Percentiles rank a stretch among this genome's conserved stretches.
phyloP scores from a whole-genome alignment of 139 green algal species.

The Astrephomene gubernaculifera region DNA sequence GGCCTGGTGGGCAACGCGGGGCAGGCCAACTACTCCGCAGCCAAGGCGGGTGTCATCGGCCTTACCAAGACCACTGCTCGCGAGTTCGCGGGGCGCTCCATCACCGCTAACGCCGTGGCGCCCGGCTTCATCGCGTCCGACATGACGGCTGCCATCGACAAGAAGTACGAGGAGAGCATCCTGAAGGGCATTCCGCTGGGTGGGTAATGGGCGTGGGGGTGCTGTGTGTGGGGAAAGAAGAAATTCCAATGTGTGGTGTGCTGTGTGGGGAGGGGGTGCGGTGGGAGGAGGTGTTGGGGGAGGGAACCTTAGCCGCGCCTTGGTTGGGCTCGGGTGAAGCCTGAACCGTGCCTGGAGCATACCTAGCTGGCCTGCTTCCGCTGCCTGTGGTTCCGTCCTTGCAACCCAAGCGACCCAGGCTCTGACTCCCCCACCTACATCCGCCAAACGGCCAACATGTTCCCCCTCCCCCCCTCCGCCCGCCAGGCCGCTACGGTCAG shows the following conservation, averaged over 20 bases:
- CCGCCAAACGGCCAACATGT: neutral
- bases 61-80: conserved; percentile 89
- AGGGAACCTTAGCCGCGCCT: neutral
- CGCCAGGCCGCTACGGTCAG: conserved; percentile 83
- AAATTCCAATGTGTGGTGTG: too few relatives aligned
- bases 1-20: conserved; percentile 95
- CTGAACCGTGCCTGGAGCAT: too few relatives aligned
- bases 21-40: conserved; percentile 88
- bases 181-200: conserved; percentile 87
- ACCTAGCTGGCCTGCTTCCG: too few relatives aligned
- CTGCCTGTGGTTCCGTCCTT: too few relatives aligned
- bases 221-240: neutral
- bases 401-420: neutral
- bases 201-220: conserved; percentile 40
- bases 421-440: neutral
- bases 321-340: too few relatives aligned
- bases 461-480: neutral
- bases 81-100: conserved; percentile 81
- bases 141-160: conserved; percentile 87
- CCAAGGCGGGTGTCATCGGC: conserved; percentile 92
- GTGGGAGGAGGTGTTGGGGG: neutral
- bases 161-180: conserved; percentile 93
- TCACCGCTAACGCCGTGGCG: conserved; percentile 89
- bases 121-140: conserved; percentile 94
- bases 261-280: neutral